phyloP scores from a whole-genome alignment of 768 basidiomycete species.

The Lentinula lateritia region DNA sequence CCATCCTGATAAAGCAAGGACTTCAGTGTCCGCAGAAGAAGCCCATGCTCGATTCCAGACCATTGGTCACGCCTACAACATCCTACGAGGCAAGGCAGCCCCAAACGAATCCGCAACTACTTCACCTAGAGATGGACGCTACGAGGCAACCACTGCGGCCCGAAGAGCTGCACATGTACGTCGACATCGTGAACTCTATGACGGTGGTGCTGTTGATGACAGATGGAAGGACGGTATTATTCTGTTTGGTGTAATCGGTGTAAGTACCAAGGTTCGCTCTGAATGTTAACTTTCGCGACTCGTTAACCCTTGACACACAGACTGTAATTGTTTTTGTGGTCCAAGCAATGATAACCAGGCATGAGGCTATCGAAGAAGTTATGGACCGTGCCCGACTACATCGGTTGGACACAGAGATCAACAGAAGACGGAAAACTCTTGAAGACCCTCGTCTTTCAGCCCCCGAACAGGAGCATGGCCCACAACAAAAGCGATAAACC shows the following conservation, averaged over 20 bases:
- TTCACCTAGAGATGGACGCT: slow-evolving; percentile 4
- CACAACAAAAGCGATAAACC: neutral
- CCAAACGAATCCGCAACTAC: slow-evolving; percentile 13
- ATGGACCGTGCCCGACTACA: neutral
- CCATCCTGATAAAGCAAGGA: slow-evolving; percentile 59
- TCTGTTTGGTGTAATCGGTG: slow-evolving; percentile 47
- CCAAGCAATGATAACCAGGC: slow-evolving; percentile 22
- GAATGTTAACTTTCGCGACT: neutral
- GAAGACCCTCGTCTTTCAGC: slow-evolving; percentile 6
- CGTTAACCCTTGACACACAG: slow-evolving; percentile 8
- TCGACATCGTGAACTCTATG: slow-evolving; percentile 34
- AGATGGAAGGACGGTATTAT: slow-evolving; percentile 64
- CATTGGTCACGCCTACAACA: slow-evolving; percentile 64
- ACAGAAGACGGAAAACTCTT: neutral
- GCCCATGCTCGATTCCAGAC: slow-evolving; percentile 65
- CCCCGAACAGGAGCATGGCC: neutral
- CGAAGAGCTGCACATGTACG: slow-evolving; percentile 31
- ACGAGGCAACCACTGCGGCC: slow-evolving; percentile 29
- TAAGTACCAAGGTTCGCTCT: slow-evolving; percentile 21
- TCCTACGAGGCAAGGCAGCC: slow-evolving; percentile 43
- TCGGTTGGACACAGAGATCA: neutral
- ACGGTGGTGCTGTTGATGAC: slow-evolving; percentile 48
- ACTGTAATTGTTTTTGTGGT: slow-evolving; percentile 23
- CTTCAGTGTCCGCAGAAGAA: slow-evolving; percentile 34
- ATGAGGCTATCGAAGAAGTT: slow-evolving; percentile 16